A percentile compares a stretch with the other conserved stretches of the same genome.
Conservation (phyloP, 805 yeast genomes). For the Spathaspora hagerdaliae region DNA sequence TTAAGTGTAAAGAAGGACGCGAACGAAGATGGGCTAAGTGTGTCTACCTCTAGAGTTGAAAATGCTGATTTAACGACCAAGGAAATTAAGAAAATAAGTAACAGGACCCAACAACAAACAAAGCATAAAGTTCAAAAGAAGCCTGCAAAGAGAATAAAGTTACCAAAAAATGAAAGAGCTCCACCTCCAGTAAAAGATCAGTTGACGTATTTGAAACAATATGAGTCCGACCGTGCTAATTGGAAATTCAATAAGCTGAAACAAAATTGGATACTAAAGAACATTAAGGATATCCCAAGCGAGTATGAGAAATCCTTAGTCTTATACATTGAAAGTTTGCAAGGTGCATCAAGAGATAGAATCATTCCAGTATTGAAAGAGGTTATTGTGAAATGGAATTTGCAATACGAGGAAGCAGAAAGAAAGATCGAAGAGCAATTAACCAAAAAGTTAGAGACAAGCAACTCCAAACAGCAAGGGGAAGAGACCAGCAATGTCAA, state of each 20-base stretch:
- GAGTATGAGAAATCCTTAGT: constrained; percentile 49
- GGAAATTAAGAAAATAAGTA: constrained; percentile 36
- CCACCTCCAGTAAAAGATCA: constrained; percentile 81
- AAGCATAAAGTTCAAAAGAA: constrained; percentile 33
- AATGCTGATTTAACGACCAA: constrained; percentile 38
- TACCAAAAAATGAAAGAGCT: constrained; percentile 62
- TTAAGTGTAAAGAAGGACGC: constrained; percentile 51
- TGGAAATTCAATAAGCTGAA: constrained; percentile 89
- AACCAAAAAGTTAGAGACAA: constrained; percentile 13
- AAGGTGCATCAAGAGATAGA: constrained; percentile 67
- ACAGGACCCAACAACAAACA: constrained; percentile 23
- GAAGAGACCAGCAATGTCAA: constrained; percentile 11
- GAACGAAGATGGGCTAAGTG: constrained; percentile 42
- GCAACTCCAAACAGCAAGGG: constrained; percentile 16
- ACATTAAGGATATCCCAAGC: constrained; percentile 49
- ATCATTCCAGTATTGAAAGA: constrained; percentile 45
- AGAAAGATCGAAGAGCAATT: constrained; percentile 33
- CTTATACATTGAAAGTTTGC: constrained; percentile 54
- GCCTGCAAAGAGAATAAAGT: constrained; percentile 65
- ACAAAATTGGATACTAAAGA: constrained; percentile 78
- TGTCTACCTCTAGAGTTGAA: constrained; percentile 41
- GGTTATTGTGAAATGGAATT: constrained; percentile 56
- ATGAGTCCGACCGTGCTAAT: constrained; percentile 46
- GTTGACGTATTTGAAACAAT: constrained; percentile 59
- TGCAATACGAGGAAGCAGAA: constrained; percentile 38